Conservation (phyloP, 1,284 basidiomycete genomes). For the Ustilago trichophora region DNA sequence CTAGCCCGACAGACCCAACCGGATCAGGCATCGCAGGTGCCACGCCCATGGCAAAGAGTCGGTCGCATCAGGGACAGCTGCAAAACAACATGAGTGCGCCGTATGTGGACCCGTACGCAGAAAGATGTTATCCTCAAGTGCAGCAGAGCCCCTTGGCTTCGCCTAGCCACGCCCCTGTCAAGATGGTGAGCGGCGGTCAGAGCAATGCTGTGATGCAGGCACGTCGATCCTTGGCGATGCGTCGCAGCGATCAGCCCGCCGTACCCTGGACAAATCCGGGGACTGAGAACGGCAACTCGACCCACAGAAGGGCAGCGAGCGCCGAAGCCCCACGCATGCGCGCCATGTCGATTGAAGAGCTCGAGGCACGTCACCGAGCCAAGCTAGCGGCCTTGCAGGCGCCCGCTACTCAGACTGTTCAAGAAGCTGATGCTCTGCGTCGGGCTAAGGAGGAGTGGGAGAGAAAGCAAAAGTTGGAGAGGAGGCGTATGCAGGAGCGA, state of each 20-base stretch:
- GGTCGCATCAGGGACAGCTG: constrained; percentile 22
- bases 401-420: constrained; percentile 39
- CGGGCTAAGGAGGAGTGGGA: constrained; percentile 49
- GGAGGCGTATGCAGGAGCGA: constrained; percentile 36
- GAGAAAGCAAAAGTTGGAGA: constrained; percentile 33
- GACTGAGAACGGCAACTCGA: background rate
- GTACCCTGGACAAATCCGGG: constrained; percentile 41
- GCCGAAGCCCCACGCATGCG: constrained; percentile 15
- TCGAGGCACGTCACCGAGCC: constrained; percentile 43
- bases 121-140: background rate
- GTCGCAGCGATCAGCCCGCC: constrained; percentile 24
- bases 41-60: constrained; percentile 21
- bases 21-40: background rate
- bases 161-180: constrained; percentile 2
- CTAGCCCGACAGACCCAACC: constrained; percentile 6
- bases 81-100: background rate
- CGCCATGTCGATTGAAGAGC: constrained; percentile 48
- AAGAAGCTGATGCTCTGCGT: constrained; percentile 40
- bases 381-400: constrained; percentile 47
- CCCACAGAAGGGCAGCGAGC: constrained; percentile 9
- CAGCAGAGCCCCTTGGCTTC: constrained; percentile 9
- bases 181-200: constrained; percentile 21
- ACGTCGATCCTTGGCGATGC: constrained; percentile 29
- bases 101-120: constrained; percentile 1
- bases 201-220: constrained; percentile 29